These are phyloP conservation scores for Trichoderma semiorbis DNA, from an alignment of 2,329 filamentous ascomycete genomes.

Conservation along the genomic window DNA sequence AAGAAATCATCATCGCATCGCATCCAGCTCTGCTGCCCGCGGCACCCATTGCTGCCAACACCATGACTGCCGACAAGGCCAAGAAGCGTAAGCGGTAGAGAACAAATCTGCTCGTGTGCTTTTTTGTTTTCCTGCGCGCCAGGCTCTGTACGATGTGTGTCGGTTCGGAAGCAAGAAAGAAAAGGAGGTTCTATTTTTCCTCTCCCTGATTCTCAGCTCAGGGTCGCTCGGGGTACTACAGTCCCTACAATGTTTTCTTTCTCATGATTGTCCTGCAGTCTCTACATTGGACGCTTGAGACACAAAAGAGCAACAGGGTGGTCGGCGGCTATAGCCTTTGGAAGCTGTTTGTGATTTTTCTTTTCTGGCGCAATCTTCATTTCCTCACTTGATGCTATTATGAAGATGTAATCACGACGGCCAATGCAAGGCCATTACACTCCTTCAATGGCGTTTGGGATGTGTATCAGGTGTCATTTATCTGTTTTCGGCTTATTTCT, in stretches of 20 bases:
- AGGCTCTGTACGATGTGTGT: conserved; percentile 10
- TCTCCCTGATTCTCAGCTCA: not conserved
- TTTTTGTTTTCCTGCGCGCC: not conserved
- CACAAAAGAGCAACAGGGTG: not conserved
- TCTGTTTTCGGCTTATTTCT: conserved; percentile 8
- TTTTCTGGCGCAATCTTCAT: conserved; percentile 13
- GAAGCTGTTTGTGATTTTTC: conserved; percentile 14
- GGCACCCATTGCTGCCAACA: conserved; percentile 38
- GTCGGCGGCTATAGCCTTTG: not conserved
- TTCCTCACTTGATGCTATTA: conserved; percentile 18
- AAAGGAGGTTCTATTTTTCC: not conserved
- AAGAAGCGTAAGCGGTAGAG: conserved; percentile 61
- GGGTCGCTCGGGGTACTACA: not conserved
- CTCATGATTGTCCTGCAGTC: not conserved
- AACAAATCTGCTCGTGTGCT: not conserved
- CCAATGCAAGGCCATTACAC: conserved; percentile 34
- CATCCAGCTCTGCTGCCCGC: conserved; percentile 42
- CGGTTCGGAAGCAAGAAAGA: not conserved
- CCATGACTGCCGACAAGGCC: conserved; percentile 46
- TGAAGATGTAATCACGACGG: conserved; percentile 41
- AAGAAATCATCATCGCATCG: conserved; percentile 43
- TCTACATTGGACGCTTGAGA: not conserved
- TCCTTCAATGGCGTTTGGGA: conserved; percentile 36
- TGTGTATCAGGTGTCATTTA: conserved; percentile 29
- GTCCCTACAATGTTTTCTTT: conserved; percentile 4